These are phyloP conservation scores for Ogataea pignaliae DNA, from an alignment of 805 yeast species.

Conservation along the genomic window DNA sequence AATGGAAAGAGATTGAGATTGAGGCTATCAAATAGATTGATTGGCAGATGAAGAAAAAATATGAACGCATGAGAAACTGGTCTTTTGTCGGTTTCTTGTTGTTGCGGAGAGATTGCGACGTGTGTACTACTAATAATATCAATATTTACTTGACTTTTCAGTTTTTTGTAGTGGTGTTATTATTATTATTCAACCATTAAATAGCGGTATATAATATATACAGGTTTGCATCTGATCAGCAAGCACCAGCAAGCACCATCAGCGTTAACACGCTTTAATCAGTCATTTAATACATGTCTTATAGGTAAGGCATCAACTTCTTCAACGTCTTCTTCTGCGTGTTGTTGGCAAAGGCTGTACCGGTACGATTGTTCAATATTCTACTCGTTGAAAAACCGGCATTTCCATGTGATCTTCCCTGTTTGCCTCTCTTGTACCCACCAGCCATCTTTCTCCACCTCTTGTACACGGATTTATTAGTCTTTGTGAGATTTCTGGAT, in stretches of 20 bases:
- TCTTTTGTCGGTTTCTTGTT: no score
- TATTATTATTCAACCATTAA: neutral
- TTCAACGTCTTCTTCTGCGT: conserved; percentile 56
- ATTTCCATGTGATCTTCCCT: conserved; percentile 91
- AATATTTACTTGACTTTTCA: neutral
- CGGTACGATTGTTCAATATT: conserved; percentile 54
- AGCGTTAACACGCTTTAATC: no score
- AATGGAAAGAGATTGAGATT: conserved; percentile 53
- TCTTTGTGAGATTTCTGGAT: conserved; percentile 49
- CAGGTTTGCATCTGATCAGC: no score
- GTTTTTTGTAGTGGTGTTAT: conserved; percentile 3
- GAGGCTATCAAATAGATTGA: conserved; percentile 28
- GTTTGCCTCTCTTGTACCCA: conserved; percentile 62
- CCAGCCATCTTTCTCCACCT: conserved; percentile 78
- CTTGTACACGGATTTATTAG: conserved; percentile 84
- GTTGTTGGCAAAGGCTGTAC: conserved; percentile 49
- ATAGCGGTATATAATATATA: neutral
- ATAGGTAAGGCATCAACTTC: conserved; percentile 47
- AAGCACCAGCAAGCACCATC: no score
- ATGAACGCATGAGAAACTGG: no score
- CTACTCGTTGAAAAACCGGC: conserved; percentile 71
- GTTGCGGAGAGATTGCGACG: no score
- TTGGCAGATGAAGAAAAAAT: no score
- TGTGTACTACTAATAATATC: no score
- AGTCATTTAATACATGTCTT: neutral